Evolutionary conservation across 495 filamentous ascomycete species (phyloP).

Genomic region (Astrothelium macrocarpum): DNA sequence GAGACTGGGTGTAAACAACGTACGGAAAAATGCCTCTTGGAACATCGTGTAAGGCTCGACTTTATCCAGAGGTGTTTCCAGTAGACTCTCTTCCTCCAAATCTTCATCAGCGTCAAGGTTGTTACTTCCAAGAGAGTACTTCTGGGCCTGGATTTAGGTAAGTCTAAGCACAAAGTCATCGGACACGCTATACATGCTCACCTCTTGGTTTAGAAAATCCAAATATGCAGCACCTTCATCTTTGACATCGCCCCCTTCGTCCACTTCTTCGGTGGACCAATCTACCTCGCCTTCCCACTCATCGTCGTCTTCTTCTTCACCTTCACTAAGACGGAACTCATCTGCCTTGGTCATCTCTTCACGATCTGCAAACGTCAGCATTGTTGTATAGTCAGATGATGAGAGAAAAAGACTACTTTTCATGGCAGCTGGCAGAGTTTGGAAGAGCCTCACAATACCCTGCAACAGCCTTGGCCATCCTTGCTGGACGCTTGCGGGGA

Average conservation of each 20-base stretch:
- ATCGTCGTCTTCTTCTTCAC: conserved; percentile 63
- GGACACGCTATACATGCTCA: conserved; percentile 28
- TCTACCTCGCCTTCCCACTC: conserved; percentile 63
- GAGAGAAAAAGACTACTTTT: conserved; percentile 49
- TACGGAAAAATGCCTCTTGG: conserved; percentile 71
- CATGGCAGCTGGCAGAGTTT: conserved; percentile 75
- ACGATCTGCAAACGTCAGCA: conserved; percentile 45
- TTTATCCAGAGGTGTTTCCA: conserved; percentile 90
- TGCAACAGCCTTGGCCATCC: conserved; percentile 94
- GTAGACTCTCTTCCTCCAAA: conserved; percentile 79
- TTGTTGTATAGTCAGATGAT: background rate
- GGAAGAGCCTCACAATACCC: conserved; percentile 85
- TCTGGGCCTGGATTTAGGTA: conserved; percentile 52
- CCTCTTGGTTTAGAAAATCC: conserved; percentile 89
- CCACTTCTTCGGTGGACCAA: conserved; percentile 44
- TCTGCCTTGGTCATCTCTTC: conserved; percentile 87
- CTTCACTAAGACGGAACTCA: conserved; percentile 61
- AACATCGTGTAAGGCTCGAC: conserved; percentile 89
- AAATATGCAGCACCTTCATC: conserved; percentile 92
- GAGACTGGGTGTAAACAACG: conserved; percentile 24
- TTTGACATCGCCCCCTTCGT: conserved; percentile 56
- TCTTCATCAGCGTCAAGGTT: conserved; percentile 89
- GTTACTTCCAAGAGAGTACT: conserved; percentile 57
- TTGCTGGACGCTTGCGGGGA: conserved; percentile 80
- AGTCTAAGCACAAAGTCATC: background rate